These are phyloP conservation scores for Rehmannia glutinosa DNA, from an alignment of 257 asterid species.

Conservation along the genomic window DNA sequence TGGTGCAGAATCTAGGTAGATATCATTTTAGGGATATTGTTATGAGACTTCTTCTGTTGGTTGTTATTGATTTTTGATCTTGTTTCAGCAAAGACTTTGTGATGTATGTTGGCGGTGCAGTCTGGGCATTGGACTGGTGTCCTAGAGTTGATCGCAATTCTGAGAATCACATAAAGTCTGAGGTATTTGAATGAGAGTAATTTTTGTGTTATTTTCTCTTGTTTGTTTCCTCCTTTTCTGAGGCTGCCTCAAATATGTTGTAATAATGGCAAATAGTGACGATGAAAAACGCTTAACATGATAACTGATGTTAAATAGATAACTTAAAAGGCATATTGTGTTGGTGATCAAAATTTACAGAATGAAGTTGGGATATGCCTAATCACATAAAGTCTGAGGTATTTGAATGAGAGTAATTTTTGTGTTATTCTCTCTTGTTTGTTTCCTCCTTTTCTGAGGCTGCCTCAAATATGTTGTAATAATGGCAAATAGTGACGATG, in stretches of 20 bases:
- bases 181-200: constrained; percentile 42
- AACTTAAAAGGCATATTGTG: too few relatives aligned
- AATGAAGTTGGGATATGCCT: not conserved
- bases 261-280: not conserved
- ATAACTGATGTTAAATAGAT: too few relatives aligned
- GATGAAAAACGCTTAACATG: too few relatives aligned
- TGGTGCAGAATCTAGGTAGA: constrained; percentile 37
- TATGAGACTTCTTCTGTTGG: constrained; percentile 1
- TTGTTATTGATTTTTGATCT: constrained; percentile 6
- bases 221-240: not conserved
- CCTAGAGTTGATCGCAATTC: constrained; percentile 50
- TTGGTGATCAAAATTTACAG: not conserved
- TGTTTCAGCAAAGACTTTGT: constrained; percentile 75
- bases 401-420: constrained; percentile 10
- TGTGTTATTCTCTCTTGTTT: not conserved
- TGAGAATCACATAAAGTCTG: constrained; percentile 37
- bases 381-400: constrained; percentile 60
- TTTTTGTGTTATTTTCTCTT: not conserved
- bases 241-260: not conserved
- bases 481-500: not conserved
- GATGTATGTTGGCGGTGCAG: constrained; percentile 83
- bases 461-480: not conserved
- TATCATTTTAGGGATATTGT: constrained; percentile 8
- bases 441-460: not conserved
- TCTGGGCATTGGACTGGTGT: constrained; percentile 98